A percentile compares a stretch with the other conserved stretches of the same genome.
These are phyloP conservation scores for Toxicodendron radicans DNA, from an alignment of 345 rosid species.

Conservation along the genomic window DNA sequence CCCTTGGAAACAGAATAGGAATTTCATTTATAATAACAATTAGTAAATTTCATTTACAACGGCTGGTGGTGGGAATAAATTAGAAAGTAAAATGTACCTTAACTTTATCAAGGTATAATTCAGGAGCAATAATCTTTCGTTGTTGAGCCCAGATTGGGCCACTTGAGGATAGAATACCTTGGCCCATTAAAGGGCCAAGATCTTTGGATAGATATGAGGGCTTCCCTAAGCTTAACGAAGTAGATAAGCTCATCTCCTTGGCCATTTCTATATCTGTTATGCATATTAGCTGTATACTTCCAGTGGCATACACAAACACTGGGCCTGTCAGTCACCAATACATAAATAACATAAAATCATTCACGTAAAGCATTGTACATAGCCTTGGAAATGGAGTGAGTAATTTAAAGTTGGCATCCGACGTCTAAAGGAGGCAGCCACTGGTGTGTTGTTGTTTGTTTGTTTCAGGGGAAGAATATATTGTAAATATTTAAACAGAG, in stretches of 20 bases:
- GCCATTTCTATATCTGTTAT: conserved; percentile 34
- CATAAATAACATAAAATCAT: too few relatives aligned
- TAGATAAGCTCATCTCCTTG: conserved; percentile 38
- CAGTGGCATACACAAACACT: conserved; percentile 43
- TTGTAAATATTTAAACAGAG: too few relatives aligned
- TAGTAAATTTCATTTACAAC: too few relatives aligned
- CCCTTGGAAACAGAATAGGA: conserved; percentile 21
- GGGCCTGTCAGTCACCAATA: conserved; percentile 30
- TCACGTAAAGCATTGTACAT: too few relatives aligned
- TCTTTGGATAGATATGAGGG: conserved; percentile 47
- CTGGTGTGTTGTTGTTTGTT: background rate
- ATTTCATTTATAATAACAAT: background rate
- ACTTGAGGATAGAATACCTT: conserved; percentile 43
- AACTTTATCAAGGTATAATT: conserved; percentile 41
- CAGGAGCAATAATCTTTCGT: conserved; percentile 44
- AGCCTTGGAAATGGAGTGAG: too few relatives aligned
- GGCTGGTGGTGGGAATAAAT: background rate
- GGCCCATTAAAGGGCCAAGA: conserved; percentile 41
- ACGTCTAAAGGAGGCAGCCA: background rate
- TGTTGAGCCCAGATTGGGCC: conserved; percentile 45
- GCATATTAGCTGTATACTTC: conserved; percentile 39
- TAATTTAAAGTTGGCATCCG: too few relatives aligned
- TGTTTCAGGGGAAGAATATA: background rate
- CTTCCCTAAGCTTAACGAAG: conserved; percentile 41
- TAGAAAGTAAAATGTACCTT: conserved; percentile 32